phyloP scores from a whole-genome alignment of 495 filamentous ascomycete genomes.

The Pyrenopolyporus hunteri region DNA sequence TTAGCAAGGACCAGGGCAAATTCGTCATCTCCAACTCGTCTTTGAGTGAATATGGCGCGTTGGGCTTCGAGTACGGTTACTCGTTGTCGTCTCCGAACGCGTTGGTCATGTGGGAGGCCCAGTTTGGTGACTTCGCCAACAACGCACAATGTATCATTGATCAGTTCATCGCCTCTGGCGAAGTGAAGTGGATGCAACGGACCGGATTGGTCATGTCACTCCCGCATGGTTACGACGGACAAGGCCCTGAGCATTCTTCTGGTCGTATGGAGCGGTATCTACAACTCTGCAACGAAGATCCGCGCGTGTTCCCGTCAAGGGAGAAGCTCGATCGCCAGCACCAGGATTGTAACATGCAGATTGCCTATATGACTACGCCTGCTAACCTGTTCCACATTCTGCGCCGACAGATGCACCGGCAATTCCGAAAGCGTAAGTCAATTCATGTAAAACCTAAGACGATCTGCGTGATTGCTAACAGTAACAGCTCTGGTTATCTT shows the following conservation, averaged over 20 bases:
- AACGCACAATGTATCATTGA: slow-evolving; percentile 99
- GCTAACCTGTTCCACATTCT: slow-evolving; percentile 96
- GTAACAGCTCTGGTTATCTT: slow-evolving; percentile 84
- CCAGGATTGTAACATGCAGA: slow-evolving; percentile 99
- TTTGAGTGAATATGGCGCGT: slow-evolving; percentile 89
- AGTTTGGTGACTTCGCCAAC: slow-evolving; percentile 99
- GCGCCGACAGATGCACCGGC: slow-evolving; percentile 95
- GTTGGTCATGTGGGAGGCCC: slow-evolving; percentile 98
- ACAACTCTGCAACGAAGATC: slow-evolving; percentile 97
- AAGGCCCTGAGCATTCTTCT: slow-evolving; percentile 98
- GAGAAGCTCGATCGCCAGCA: slow-evolving; percentile 96
- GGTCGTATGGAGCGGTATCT: slow-evolving; percentile 96
- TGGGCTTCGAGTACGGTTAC: slow-evolving; percentile 99
- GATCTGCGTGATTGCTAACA: slow-evolving; percentile 45
- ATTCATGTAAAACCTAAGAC: not conserved
- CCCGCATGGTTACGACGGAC: slow-evolving; percentile 97
- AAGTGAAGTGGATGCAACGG: slow-evolving; percentile 97
- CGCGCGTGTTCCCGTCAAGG: slow-evolving; percentile 81
- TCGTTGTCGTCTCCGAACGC: slow-evolving; percentile 95
- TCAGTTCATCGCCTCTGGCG: slow-evolving; percentile 97
- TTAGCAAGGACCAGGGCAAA: slow-evolving; percentile 86
- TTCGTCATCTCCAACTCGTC: slow-evolving; percentile 98
- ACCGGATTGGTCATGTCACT: slow-evolving; percentile 93
- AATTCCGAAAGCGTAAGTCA: slow-evolving; percentile 97
- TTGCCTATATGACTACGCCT: slow-evolving; percentile 90